A percentile compares a stretch with the other conserved stretches of the same genome.
These are phyloP conservation scores for Nakaseomyces kungkrabaensis DNA, from an alignment of 1,139 yeast species.

Conservation along the genomic window DNA sequence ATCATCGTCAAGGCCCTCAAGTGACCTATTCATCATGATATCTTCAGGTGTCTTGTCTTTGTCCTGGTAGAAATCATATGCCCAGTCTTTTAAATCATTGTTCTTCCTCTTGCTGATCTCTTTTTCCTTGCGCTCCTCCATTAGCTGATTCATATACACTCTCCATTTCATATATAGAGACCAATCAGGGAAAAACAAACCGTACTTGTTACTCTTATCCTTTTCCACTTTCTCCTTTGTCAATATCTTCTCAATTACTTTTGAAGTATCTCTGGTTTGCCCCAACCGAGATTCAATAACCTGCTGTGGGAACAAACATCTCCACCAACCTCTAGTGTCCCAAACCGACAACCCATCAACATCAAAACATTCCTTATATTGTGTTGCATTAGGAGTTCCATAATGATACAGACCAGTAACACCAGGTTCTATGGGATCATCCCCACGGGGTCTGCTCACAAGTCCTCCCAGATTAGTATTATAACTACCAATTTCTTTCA, in stretches of 20 bases:
- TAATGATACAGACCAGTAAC: constrained; percentile 35
- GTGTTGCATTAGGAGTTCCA: constrained; percentile 52
- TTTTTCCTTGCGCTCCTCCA: constrained; percentile 27
- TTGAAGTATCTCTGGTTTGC: neutral
- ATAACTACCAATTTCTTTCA: constrained; percentile 10
- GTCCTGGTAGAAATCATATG: neutral
- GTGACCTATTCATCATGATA: constrained; percentile 15
- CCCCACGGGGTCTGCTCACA: constrained; percentile 3
- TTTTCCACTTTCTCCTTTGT: constrained; percentile 43
- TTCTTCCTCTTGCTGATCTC: constrained; percentile 16
- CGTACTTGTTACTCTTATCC: constrained; percentile 32
- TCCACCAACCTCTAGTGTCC: constrained; percentile 78
- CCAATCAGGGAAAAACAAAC: constrained; percentile 49
- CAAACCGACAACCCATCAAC: constrained; percentile 63
- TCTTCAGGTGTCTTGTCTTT: constrained; percentile 28
- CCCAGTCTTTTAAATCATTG: constrained; percentile 3
- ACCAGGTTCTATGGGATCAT: constrained; percentile 12
- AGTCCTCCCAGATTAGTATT: constrained; percentile 1
- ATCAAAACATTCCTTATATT: constrained; percentile 53
- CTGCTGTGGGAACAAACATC: constrained; percentile 67
- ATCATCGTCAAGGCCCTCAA: constrained; percentile 17
- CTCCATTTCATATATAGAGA: constrained; percentile 64
- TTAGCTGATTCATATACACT: constrained; percentile 35
- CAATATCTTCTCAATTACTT: constrained; percentile 23
- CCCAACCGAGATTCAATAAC: constrained; percentile 29